These are phyloP conservation scores for Leptomonas pyrrhocoris DNA, from an alignment of 208 protist species.

Conservation along the genomic window DNA sequence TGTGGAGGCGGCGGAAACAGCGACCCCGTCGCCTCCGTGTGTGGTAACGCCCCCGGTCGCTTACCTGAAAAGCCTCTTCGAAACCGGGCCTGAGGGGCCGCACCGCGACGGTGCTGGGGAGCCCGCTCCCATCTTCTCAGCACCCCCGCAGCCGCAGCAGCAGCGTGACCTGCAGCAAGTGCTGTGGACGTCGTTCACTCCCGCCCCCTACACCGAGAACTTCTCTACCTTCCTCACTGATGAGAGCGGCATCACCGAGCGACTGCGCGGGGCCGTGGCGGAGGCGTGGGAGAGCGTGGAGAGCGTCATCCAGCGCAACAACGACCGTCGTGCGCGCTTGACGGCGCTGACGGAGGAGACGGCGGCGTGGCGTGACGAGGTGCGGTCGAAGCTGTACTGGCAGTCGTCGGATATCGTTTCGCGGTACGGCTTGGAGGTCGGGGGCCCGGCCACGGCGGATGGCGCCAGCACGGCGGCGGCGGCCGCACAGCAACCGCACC, in stretches of 20 bases:
- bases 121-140: constrained; percentile 1
- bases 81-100: background rate
- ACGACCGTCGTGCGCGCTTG: constrained; percentile 34
- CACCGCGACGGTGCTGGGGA: constrained; percentile 4
- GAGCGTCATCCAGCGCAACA: constrained; percentile 51
- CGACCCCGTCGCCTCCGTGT: background rate
- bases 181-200: constrained; percentile 48
- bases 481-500: background rate
- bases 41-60: background rate
- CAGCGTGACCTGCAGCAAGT: background rate
- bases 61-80: background rate
- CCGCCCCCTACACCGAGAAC: constrained; percentile 21
- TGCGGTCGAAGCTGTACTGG: constrained; percentile 63
- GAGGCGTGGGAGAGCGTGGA: constrained; percentile 68
- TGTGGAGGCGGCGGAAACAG: background rate
- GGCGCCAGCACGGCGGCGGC: background rate
- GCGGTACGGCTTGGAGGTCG: constrained; percentile 56
- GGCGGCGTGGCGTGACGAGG: constrained; percentile 18
- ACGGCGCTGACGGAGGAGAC: constrained; percentile 26
- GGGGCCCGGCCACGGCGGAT: background rate
- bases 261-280: constrained; percentile 38
- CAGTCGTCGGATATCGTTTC: constrained; percentile 39
- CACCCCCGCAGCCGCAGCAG: background rate
- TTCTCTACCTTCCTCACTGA: constrained; percentile 14
- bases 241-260: constrained; percentile 36